Evolutionary conservation across 208 protist species (phyloP), one percentile per base, ranked within the genome.

Genomic region (Willaertia magna): DNA sequence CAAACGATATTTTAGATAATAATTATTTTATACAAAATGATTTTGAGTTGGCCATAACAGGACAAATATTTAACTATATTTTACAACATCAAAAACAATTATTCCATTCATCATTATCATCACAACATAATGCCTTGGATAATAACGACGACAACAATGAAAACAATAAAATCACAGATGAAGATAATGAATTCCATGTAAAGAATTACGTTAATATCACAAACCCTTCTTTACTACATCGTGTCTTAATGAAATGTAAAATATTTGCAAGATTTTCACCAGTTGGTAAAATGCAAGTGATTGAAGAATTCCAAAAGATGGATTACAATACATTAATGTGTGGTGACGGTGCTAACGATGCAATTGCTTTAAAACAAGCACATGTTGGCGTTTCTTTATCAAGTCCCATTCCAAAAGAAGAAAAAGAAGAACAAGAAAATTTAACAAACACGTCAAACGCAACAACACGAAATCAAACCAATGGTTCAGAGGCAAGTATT

Each of bases 401-500:
- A 4, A 86, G 92, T 39, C n/a, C n/a, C n/a, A n/a, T n/a, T n/a
- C n/a, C n/a, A n/a, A n/a, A n/a, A n/a, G n/a, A n/a, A n/a, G n/a
- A n/a, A n/a, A n/a, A n/a, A n/a, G n/a, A n/a, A n/a, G 87, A 67
- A 4, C n/a, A 18, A 34, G n/a, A n/a, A n/a, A n/a, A n/a, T n/a
- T n/a, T n/a, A n/a, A n/a, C 82, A 30, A n/a, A n/a, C n/a, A n/a
- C n/a, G n/a, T n/a, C n/a, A n/a, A n/a, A n/a, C n/a, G n/a, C n/a
- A n/a, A n/a, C n/a, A n/a, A n/a, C n/a, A n/a, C n/a, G n/a, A n/a
- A n/a, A n/a, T n/a, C n/a, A n/a, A n/a, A n/a, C n/a, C n/a, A n/a
- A n/a, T n/a, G n/a, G n/a, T n/a, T n/a, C n/a, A n/a, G 92, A 93
- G 43, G 92, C 92, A 0, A 92, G 88, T n/a, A 91, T 94, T 20